These are phyloP conservation scores for Macrophomina pseudophaseolina DNA, from an alignment of 2,329 filamentous ascomycete species.

Conservation along the genomic window DNA sequence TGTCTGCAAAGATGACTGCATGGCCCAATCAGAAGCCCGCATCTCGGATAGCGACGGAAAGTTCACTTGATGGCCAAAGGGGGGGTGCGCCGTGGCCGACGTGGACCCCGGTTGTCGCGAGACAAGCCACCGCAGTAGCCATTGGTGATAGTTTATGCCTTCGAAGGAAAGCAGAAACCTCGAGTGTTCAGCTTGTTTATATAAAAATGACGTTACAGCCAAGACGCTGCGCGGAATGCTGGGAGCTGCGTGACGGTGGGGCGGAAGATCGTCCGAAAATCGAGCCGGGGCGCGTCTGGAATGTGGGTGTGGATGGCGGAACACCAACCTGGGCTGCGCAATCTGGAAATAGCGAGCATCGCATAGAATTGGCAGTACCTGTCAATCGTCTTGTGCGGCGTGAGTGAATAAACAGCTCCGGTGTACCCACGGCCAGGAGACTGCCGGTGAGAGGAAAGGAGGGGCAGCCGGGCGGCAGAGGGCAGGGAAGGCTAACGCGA, in stretches of 20 bases:
- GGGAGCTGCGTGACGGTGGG: not conserved
- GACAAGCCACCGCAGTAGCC: not conserved
- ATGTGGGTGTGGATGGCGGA: not conserved
- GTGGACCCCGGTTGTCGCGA: no score
- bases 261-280: constrained; percentile 4
- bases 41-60: not conserved
- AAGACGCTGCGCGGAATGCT: constrained; percentile 2
- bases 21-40: not conserved
- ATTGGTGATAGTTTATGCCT: not conserved
- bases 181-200: not conserved
- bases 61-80: not conserved
- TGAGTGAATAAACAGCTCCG: not conserved
- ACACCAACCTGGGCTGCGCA: not conserved
- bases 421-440: no score
- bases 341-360: no score
- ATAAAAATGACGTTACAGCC: constrained; percentile 2
- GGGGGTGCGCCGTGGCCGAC: no score
- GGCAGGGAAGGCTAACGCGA: not conserved
- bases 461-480: not conserved
- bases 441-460: not conserved
- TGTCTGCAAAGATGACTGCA: not conserved
- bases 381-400: not conserved
- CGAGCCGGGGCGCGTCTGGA: not conserved
- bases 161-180: not conserved
- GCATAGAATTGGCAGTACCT: not conserved